A percentile compares a stretch with the other conserved stretches of the same genome.
phyloP scores from a whole-genome alignment of 1,139 yeast species.

The Kurtzmaniella quercitrusa region DNA sequence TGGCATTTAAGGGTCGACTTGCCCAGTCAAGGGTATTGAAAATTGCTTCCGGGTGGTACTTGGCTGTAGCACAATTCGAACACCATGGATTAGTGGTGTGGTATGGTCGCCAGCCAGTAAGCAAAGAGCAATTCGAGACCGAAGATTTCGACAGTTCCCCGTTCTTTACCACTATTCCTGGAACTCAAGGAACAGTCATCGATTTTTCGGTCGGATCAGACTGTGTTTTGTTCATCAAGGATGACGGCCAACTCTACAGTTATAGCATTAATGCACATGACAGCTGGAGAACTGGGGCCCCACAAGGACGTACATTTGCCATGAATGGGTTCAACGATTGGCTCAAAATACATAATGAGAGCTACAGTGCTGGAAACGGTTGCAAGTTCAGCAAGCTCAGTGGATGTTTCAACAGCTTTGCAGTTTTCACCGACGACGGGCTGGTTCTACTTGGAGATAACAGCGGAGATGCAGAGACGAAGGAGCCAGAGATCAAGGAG shows the following conservation, averaged over 20 bases:
- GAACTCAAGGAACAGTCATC: constrained; percentile 33
- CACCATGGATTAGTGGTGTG: constrained; percentile 58
- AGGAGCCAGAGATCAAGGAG: constrained; percentile 25
- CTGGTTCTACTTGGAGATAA: constrained; percentile 43
- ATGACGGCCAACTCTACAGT: constrained; percentile 41
- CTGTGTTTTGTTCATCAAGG: constrained; percentile 46
- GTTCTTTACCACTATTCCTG: constrained; percentile 37
- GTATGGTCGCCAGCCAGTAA: constrained; percentile 42
- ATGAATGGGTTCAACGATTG: constrained; percentile 23
- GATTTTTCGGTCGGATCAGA: constrained; percentile 59
- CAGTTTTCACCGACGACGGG: constrained; percentile 50
- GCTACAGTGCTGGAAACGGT: constrained; percentile 11
- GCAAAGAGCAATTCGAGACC: constrained; percentile 17
- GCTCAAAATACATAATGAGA: constrained; percentile 18
- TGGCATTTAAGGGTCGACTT: constrained; percentile 32
- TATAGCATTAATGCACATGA: constrained; percentile 27
- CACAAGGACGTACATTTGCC: constrained; percentile 4
- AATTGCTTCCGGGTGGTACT: constrained; percentile 69
- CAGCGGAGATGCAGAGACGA: constrained; percentile 8
- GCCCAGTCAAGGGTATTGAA: constrained; percentile 25
- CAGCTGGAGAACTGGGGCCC: constrained; percentile 6
- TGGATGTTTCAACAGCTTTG: constrained; percentile 49
- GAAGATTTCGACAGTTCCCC: constrained; percentile 24
- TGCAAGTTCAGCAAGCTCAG: constrained; percentile 39
- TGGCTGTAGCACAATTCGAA: constrained; percentile 48